Evolutionary conservation across 2,329 filamentous ascomycete species (phyloP).

Genomic region (Aphanocladium album): DNA sequence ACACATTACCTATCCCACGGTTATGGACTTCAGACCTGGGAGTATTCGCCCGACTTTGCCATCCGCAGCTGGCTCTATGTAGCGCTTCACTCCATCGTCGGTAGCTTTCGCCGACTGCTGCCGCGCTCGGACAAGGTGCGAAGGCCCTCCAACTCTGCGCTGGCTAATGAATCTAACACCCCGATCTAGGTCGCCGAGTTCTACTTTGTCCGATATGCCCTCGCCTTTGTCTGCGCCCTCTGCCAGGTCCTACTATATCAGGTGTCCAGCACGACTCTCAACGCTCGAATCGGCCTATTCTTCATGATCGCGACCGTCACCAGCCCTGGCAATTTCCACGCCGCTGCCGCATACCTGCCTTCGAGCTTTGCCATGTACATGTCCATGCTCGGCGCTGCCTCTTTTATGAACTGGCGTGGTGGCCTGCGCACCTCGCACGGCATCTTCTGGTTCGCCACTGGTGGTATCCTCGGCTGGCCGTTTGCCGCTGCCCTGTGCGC

Average conservation of each 20-base stretch:
- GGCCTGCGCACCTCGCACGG: constrained; percentile 75
- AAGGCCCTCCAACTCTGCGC: no score
- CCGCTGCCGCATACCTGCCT: constrained; percentile 79
- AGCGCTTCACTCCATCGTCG: constrained; percentile 68
- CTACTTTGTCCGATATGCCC: constrained; percentile 72
- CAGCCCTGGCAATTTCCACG: constrained; percentile 90
- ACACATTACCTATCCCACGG: constrained; percentile 90
- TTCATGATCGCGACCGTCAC: constrained; percentile 73
- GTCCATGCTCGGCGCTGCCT: constrained; percentile 75
- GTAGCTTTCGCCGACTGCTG: constrained; percentile 60
- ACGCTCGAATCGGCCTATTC: constrained; percentile 77
- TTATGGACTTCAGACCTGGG: constrained; percentile 95
- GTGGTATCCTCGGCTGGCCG: constrained; percentile 86
- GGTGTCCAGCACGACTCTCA: constrained; percentile 69
- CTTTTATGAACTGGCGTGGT: constrained; percentile 85
- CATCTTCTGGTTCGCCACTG: constrained; percentile 86
- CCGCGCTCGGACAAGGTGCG: constrained; percentile 55
- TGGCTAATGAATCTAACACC: constrained; percentile 1
- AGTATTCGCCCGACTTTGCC: constrained; percentile 91
- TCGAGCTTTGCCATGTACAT: constrained; percentile 98
- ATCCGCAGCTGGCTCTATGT: constrained; percentile 96
- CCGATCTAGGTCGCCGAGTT: constrained; percentile 61
- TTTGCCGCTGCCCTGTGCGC: constrained; percentile 79
- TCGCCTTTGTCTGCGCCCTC: constrained; percentile 72
- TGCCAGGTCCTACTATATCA: constrained; percentile 80